phyloP scores from a whole-genome alignment of 805 yeast species.

The Saccharomycopsis guyanensis region DNA sequence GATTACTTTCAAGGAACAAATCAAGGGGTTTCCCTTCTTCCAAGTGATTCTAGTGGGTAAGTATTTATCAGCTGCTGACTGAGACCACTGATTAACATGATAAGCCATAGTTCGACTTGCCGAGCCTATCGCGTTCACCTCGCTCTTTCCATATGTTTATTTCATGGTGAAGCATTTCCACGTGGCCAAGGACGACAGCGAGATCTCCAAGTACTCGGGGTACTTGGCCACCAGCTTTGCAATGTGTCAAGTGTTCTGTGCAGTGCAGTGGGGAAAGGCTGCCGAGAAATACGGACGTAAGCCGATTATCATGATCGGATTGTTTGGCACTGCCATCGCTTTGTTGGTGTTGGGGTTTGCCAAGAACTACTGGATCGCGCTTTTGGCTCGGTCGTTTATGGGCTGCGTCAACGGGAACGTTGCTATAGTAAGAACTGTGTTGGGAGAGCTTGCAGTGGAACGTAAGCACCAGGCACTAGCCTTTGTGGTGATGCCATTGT shows the following conservation, averaged over 20 bases:
- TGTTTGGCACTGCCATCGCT: constrained; percentile 43
- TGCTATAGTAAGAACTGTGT: constrained; percentile 51
- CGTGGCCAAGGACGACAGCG: constrained; percentile 40
- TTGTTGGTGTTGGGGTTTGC: constrained; percentile 48
- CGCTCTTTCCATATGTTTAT: constrained; percentile 56
- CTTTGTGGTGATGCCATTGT: constrained; percentile 50
- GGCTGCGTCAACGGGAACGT: constrained; percentile 59
- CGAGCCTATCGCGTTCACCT: constrained; percentile 59
- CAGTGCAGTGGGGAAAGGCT: constrained; percentile 53
- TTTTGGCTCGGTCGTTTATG: constrained; percentile 45
- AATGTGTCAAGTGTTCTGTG: constrained; percentile 47
- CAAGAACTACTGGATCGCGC: constrained; percentile 43
- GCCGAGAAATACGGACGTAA: constrained; percentile 53
- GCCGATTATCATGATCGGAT: constrained; percentile 43
- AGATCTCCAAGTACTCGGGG: constrained; percentile 54
- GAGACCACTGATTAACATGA: neutral
- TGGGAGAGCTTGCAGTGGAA: constrained; percentile 55
- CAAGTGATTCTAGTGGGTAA: constrained; percentile 34
- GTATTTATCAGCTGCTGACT: neutral
- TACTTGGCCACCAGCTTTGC: constrained; percentile 56
- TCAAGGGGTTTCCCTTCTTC: constrained; percentile 48
- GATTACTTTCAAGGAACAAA: constrained; percentile 39
- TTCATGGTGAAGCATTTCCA: constrained; percentile 56
- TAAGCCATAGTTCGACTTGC: constrained; percentile 41
- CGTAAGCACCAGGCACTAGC: constrained; percentile 55